A percentile compares a stretch with the other conserved stretches of the same genome.
phyloP scores from a whole-genome alignment of 192 early-diverging fungal species.

The Irineochytrium annulatum region DNA sequence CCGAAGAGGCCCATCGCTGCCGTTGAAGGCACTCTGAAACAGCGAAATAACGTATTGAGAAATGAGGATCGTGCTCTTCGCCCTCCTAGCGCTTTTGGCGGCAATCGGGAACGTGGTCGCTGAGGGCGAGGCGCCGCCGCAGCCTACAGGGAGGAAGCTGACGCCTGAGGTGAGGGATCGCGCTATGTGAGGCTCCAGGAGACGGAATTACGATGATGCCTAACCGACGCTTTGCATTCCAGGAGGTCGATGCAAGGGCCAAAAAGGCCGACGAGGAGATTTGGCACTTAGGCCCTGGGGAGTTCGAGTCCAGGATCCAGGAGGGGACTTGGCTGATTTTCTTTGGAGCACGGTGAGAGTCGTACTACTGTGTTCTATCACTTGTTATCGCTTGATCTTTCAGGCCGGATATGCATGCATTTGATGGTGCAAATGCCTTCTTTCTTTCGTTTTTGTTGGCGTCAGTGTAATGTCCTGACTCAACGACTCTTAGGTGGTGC shows the following conservation, averaged over 20 bases:
- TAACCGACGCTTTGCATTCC: not conserved
- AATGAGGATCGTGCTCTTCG: too few relatives aligned
- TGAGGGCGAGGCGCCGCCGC: too few relatives aligned
- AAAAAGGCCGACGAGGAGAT: constrained; percentile 10
- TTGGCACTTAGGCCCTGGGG: constrained; percentile 16
- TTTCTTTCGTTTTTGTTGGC: not conserved
- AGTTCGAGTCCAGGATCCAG: constrained; percentile 12
- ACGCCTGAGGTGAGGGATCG: not conserved
- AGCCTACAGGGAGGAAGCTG: not conserved
- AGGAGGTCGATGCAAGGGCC: constrained; percentile 19
- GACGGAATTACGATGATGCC: not conserved
- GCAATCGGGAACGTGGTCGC: too few relatives aligned
- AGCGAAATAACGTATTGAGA: too few relatives aligned
- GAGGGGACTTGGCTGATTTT: constrained; percentile 19
- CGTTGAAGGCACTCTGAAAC: too few relatives aligned
- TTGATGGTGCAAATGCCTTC: not conserved
- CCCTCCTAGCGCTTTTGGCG: too few relatives aligned
- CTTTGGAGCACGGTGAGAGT: constrained; percentile 14
- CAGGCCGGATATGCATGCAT: not conserved
- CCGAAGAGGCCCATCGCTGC: too few relatives aligned
- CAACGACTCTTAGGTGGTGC: not conserved
- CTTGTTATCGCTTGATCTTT: not conserved
- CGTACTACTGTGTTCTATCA: not conserved
- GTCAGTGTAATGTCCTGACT: not conserved
- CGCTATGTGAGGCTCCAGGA: not conserved